phyloP scores from a whole-genome alignment of 148 eudicot genomes.

The Spergularia marina region DNA sequence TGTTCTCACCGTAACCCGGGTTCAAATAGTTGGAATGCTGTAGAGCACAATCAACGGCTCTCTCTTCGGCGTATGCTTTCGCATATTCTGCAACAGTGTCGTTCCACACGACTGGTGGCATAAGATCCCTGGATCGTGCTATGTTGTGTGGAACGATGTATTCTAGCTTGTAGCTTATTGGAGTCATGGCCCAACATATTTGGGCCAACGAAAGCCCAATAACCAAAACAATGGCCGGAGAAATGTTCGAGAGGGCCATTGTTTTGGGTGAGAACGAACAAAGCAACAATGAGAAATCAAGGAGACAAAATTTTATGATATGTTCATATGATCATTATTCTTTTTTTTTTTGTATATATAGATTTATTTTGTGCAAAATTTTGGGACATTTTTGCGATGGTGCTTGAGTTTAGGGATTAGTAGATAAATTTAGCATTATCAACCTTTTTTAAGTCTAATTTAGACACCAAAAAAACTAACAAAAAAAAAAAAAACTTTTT shows the following conservation, averaged over 20 bases:
- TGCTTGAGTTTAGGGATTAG: background rate
- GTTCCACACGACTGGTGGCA: conserved; percentile 48
- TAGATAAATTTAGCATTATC: background rate
- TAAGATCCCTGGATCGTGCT: conserved; percentile 31
- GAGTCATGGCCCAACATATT: background rate
- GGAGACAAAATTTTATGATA: background rate
- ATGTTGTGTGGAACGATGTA: conserved; percentile 41
- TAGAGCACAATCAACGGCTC: conserved; percentile 43
- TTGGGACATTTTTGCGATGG: background rate
- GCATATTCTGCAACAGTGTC: conserved; percentile 38
- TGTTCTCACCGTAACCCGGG: conserved; percentile 52
- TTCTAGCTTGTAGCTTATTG: background rate
- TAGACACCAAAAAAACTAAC: background rate
- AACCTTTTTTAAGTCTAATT: background rate
- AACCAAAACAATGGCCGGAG: conserved; percentile 33
- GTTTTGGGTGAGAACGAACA: conserved; percentile 16
- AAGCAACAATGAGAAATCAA: conserved; percentile 1
- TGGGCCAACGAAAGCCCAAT: conserved; percentile 7
- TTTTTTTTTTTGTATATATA: background rate
- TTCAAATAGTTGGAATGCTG: conserved; percentile 31
- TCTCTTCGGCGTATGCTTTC: conserved; percentile 35
- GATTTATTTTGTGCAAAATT: background rate
- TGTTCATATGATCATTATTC: background rate
- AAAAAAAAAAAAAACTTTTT: no score
- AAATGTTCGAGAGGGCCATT: conserved; percentile 22